These are phyloP conservation scores for Lentinula novae-zelandiae DNA, from an alignment of 1,284 basidiomycete species.

Conservation along the genomic window DNA sequence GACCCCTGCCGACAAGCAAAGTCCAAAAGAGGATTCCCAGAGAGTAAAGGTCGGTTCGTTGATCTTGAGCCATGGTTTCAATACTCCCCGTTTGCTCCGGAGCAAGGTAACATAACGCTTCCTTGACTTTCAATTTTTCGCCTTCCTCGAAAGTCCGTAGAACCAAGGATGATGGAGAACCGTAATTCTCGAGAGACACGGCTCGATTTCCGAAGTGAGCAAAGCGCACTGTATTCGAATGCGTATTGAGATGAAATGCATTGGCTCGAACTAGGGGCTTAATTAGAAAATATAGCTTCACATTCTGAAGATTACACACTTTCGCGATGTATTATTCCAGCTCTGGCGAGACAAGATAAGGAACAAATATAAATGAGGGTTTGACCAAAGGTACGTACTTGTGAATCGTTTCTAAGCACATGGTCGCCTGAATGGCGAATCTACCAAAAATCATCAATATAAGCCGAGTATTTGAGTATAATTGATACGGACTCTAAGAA, in stretches of 20 bases:
- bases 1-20: constrained; percentile 60
- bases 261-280: constrained; percentile 58
- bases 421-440: constrained; percentile 70
- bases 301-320: constrained; percentile 27
- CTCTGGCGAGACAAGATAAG: constrained; percentile 24
- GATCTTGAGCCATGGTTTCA: constrained; percentile 65
- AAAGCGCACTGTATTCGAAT: constrained; percentile 62
- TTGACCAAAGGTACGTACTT: constrained; percentile 33
- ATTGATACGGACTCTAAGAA: constrained; percentile 56
- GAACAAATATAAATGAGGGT: not conserved
- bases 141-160: constrained; percentile 55
- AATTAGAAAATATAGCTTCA: not conserved
- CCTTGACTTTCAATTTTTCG: constrained; percentile 66
- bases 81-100: constrained; percentile 72
- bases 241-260: constrained; percentile 67
- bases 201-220: constrained; percentile 77
- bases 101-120: constrained; percentile 68
- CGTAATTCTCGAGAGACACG: constrained; percentile 64
- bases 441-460: constrained; percentile 27
- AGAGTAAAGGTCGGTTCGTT: constrained; percentile 68
- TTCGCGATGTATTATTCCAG: constrained; percentile 63
- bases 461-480: not conserved
- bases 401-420: constrained; percentile 64
- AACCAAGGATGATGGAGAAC: constrained; percentile 65
- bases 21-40: constrained; percentile 71